phyloP scores from a whole-genome alignment of 345 rosid species.

The Psidium guajava region DNA sequence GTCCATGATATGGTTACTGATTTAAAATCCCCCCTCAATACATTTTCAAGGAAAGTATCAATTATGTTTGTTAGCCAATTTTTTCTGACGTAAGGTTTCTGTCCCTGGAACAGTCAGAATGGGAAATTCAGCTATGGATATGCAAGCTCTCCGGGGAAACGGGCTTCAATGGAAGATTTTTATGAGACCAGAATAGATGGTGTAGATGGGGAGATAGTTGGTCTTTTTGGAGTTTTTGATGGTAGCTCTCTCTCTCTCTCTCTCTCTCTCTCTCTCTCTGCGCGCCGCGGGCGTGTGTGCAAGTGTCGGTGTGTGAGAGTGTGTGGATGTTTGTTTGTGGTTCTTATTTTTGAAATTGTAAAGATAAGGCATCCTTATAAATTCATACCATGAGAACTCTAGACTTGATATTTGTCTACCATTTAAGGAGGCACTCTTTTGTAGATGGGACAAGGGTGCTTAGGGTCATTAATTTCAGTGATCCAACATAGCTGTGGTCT shows the following conservation, averaged over 20 bases:
- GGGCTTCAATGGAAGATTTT: constrained; percentile 98
- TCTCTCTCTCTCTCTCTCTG: no score
- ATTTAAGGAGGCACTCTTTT: not conserved
- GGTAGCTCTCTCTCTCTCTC: constrained; percentile 35
- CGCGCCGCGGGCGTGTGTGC: no score
- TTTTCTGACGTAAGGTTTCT: not conserved
- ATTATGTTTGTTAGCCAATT: not conserved
- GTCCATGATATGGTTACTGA: not conserved
- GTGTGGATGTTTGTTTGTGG: not conserved
- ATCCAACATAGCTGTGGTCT: not conserved
- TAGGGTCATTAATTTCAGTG: not conserved
- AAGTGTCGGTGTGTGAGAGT: not conserved
- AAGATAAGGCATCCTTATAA: not conserved
- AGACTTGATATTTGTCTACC: not conserved
- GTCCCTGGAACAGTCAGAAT: constrained; percentile 51
- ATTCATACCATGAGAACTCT: not conserved
- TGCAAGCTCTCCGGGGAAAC: constrained; percentile 94
- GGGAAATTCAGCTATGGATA: constrained; percentile 97
- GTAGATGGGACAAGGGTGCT: not conserved
- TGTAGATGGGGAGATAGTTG: constrained; percentile 89
- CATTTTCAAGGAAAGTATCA: not conserved
- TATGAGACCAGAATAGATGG: constrained; percentile 93
- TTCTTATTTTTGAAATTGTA: not conserved
- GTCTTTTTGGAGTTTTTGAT: constrained; percentile 97
- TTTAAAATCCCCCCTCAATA: not conserved